phyloP scores from a whole-genome alignment of 1,139 yeast genomes.

The Magnusiomyces ingens region DNA sequence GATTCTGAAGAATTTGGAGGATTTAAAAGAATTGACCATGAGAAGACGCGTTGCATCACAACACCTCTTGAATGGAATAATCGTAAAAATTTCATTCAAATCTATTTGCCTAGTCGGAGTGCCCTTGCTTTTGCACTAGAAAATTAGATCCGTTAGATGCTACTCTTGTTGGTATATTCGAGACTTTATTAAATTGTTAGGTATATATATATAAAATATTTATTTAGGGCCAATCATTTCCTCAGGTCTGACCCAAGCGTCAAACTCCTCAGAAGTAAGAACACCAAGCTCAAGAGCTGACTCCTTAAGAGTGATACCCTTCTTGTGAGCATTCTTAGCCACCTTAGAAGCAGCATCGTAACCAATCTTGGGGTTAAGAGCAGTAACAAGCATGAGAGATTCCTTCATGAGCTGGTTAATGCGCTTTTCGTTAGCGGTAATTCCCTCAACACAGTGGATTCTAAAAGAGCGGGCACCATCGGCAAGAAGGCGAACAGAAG shows the following conservation, averaged over 20 bases:
- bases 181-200: neutral
- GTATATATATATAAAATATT: conserved; percentile 2
- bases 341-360: conserved; percentile 95
- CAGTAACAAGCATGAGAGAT: conserved; percentile 96
- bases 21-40: conserved; percentile 62
- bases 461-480: conserved; percentile 90
- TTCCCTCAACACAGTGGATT: conserved; percentile 90
- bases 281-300: conserved; percentile 88
- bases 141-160: conserved; percentile 4
- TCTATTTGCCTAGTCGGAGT: conserved; percentile 77
- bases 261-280: conserved; percentile 76
- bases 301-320: conserved; percentile 91
- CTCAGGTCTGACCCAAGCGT: conserved; percentile 96
- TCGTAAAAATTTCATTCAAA: conserved; percentile 67
- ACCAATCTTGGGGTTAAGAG: conserved; percentile 97
- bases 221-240: conserved; percentile 85
- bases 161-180: neutral
- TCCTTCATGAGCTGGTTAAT: conserved; percentile 84
- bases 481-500: conserved; percentile 79
- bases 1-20: conserved; percentile 77
- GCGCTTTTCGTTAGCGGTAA: conserved; percentile 79
- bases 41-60: conserved; percentile 45
- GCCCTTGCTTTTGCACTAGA: conserved; percentile 60
- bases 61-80: conserved; percentile 73
- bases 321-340: conserved; percentile 97